Base-by-base conservation (phyloP, 352 stramenopile species). In the Phytophthora multivora region DNA sequence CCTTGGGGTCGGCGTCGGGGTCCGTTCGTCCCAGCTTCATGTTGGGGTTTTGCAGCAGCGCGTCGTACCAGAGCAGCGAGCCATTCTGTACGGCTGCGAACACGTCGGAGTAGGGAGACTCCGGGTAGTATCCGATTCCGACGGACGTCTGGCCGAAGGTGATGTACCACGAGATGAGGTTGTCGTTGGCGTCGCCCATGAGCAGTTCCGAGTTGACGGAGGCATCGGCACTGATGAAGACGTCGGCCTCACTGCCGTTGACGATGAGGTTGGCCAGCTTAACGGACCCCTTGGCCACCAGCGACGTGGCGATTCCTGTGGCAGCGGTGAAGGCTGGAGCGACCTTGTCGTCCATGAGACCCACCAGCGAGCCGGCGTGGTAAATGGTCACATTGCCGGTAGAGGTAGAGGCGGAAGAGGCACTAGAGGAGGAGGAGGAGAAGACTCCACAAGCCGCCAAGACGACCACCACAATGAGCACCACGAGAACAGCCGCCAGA, bases 81-180 rank as follows among this genome's bases (percentile, higher is more conserved):
- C 61, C 66, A 35, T 74, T 74, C 38, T 71, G 15, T 16, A 74
- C 61, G 6, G 60, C 49, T 18, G 49, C 45, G 21, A 74, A 68
- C 50, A 74, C 66, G 21, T 74, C 66, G 1, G 54, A 39, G 21
- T 74, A 74, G 15, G 66, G 66, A 8, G 66, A 74, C 19, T 56
- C 51, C 1, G 55, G 60, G 54, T 59, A 71, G 35, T 71, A 74
- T 1, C 66, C 66, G 25, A 74, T 18, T 10, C 66, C 66, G 23
- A 74, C 6, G 12, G 66, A 74, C 28, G 66, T 74, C 46, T 67
- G 40, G 3, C 66, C 66, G 28, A 74, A 74, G 8, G 60, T 68
- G 50, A 71, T 64, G 55, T 74, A 74, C 60, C 61, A 74, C 31
- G 66, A 74, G 55, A 74, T 71, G 6, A 74, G 19, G 28, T 74